Base-by-base conservation (phyloP, 1,139 yeast species). In the Nakaseomyces delphensis region DNA sequence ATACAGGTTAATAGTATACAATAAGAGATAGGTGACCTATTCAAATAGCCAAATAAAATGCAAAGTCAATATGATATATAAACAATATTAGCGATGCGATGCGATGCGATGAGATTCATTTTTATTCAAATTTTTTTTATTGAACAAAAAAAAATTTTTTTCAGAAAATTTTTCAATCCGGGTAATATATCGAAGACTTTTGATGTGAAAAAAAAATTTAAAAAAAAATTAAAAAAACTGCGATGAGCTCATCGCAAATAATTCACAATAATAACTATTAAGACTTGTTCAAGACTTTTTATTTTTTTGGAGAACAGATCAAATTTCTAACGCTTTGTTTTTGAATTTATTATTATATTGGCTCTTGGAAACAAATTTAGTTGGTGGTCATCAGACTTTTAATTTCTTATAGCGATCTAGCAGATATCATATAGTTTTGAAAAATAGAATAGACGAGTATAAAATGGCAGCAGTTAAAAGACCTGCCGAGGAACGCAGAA, bases 81-180 rank as follows among this genome's bases (percentile, higher is more conserved):
- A 21, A 9, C n/a, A 25, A 25, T 9, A 8, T 25, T 9, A 3
- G 9, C 9, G n/a, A 31, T 25, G 44, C 39, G 44, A 42, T 42
- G 44, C 32, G 41, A 41, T 41, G 43, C 38, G 43, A 36, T 40
- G 43, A 36, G 43, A 25, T 33, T 21, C 7, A n/a, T 33, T n/a
- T 18, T 35, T 19, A 16, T 27, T 24, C 24, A 32, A 37, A 41
- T 29, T 27, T 20, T 37, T 41, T 41, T 41, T 33, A 36, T 14
- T 27, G 6, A n/a, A 18, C 31, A 14, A 10, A 21, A 35, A 28
- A 28, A 28, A 28, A 28, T 6, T 28, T 31, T 31, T 31, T 27
- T 27, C 4, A 13, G 11, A 31, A 31, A 31, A 31, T 19, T 31
- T 31, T 31, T 19, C 23, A 19, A 31, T 23, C 35, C 21, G 35